Evolutionary conservation across 2,329 filamentous ascomycete genomes (phyloP).

Genomic region (Dactylellina leptospora): DNA sequence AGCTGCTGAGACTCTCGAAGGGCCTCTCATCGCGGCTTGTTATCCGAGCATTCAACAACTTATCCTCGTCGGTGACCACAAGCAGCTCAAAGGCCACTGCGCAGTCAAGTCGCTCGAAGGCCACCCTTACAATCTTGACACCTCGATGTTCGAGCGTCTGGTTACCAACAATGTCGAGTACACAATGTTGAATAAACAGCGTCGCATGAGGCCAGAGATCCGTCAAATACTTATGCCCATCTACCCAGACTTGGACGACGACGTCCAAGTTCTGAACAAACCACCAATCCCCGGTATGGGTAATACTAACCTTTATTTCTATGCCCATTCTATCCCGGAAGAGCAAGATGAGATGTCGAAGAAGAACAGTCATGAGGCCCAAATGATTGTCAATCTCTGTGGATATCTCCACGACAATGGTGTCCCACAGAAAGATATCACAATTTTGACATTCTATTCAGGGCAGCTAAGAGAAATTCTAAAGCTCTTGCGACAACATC

Average conservation of each 20-base stretch:
- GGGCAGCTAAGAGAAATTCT: slow-evolving; percentile 77
- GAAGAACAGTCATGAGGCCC: slow-evolving; percentile 75
- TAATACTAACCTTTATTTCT: slow-evolving; percentile 67
- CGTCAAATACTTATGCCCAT: slow-evolving; percentile 64
- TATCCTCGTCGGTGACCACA: slow-evolving; percentile 76
- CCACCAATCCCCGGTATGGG: slow-evolving; percentile 71
- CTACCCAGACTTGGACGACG: slow-evolving; percentile 69
- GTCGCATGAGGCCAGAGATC: slow-evolving; percentile 75
- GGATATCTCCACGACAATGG: slow-evolving; percentile 77
- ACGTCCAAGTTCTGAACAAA: slow-evolving; percentile 65
- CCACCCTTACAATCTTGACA: slow-evolving; percentile 72
- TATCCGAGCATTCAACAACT: slow-evolving; percentile 67
- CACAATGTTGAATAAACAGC: slow-evolving; percentile 73
- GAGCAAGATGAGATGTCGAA: slow-evolving; percentile 72
- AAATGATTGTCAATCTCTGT: slow-evolving; percentile 78
- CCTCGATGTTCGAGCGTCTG: slow-evolving; percentile 82
- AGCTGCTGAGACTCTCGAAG: slow-evolving; percentile 78
- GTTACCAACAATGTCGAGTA: slow-evolving; percentile 73
- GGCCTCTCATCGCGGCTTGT: slow-evolving; percentile 66
- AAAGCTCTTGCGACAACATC: slow-evolving; percentile 61
- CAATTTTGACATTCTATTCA: slow-evolving; percentile 86
- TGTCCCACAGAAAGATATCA: slow-evolving; percentile 70
- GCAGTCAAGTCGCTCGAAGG: slow-evolving; percentile 69
- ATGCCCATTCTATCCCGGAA: slow-evolving; percentile 36
- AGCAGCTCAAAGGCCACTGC: slow-evolving; percentile 77